Conservation (phyloP, 2,329 filamentous ascomycete genomes). For the Corinectria fuckeliana region DNA sequence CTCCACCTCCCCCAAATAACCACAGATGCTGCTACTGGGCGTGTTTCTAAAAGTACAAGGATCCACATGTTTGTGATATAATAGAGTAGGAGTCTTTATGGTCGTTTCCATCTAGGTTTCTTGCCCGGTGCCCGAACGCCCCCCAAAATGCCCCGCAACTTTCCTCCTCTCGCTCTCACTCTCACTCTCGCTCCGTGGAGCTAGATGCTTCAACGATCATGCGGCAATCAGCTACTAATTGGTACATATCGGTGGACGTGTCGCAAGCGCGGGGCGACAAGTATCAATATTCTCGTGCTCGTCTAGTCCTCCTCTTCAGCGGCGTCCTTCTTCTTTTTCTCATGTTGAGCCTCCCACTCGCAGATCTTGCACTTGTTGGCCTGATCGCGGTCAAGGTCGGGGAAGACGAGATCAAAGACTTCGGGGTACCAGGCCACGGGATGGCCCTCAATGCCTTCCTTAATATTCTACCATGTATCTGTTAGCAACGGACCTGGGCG, state of each 20-base stretch:
- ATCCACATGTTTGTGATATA: conserved; percentile 35
- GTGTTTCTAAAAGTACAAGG: conserved; percentile 41
- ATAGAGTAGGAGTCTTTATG: conserved; percentile 41
- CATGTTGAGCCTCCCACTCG: conserved; percentile 58
- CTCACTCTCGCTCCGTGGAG: conserved; percentile 1
- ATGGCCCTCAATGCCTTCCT: conserved; percentile 90
- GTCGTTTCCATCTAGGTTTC: conserved; percentile 40
- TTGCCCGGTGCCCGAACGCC: conserved; percentile 38
- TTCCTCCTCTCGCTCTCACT: conserved; percentile 1
- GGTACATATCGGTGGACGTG: neutral
- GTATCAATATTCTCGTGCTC: conserved; percentile 1
- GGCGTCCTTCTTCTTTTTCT: conserved; percentile 46
- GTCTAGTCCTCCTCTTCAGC: conserved; percentile 45
- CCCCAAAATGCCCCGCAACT: conserved; percentile 30
- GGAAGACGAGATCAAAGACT: conserved; percentile 91
- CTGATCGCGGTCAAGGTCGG: conserved; percentile 73
- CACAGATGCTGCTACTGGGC: conserved; percentile 25
- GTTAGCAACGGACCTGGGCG: conserved; percentile 16
- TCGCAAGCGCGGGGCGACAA: neutral
- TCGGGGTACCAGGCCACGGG: conserved; percentile 94
- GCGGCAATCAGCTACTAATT: conserved; percentile 1
- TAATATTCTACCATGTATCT: conserved; percentile 79
- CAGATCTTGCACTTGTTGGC: conserved; percentile 76
- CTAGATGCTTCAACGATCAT: conserved; percentile 6
- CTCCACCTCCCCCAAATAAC: conserved; percentile 23